phyloP scores from a whole-genome alignment of 2,329 filamentous ascomycete species.

The Alternaria tenuissima region DNA sequence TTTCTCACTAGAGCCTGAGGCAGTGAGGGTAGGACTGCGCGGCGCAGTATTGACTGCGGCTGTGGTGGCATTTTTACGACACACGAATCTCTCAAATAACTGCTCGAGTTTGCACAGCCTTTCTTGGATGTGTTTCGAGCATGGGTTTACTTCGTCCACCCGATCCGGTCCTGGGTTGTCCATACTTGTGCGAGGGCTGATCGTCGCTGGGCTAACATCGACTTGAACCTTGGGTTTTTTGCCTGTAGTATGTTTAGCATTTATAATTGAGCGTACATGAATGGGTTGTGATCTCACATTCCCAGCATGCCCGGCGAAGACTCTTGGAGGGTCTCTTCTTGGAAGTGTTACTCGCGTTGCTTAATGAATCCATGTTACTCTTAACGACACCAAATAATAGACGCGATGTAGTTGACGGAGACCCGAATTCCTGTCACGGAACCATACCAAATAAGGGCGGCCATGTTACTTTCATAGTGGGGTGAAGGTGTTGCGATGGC shows the following conservation, averaged over 20 bases:
- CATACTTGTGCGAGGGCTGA: slow-evolving; percentile 22
- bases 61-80: slow-evolving; percentile 36
- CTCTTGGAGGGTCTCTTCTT: slow-evolving; percentile 40
- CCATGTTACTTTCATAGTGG: slow-evolving; percentile 46
- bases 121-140: slow-evolving; percentile 43
- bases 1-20: slow-evolving; percentile 30
- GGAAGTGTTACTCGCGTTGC: slow-evolving; percentile 22
- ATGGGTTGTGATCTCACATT: slow-evolving; percentile 39
- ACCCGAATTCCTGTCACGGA: slow-evolving; percentile 15
- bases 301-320: slow-evolving; percentile 44
- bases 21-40: slow-evolving; percentile 31
- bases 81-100: slow-evolving; percentile 48
- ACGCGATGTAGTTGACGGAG: not conserved
- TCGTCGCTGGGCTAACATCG: slow-evolving; percentile 21
- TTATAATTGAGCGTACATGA: not conserved
- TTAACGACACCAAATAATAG: not conserved
- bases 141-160: slow-evolving; percentile 30
- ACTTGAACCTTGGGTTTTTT: slow-evolving; percentile 40
- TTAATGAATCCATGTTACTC: slow-evolving; percentile 31
- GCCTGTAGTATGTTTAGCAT: slow-evolving; percentile 33
- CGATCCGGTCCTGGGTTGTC: slow-evolving; percentile 24
- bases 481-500: slow-evolving; percentile 37
- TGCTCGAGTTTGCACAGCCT: slow-evolving; percentile 46
- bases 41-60: slow-evolving; percentile 18
- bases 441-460: slow-evolving; percentile 30